Conservation (phyloP, 768 basidiomycete species). For the Albatrellus ellisii region DNA sequence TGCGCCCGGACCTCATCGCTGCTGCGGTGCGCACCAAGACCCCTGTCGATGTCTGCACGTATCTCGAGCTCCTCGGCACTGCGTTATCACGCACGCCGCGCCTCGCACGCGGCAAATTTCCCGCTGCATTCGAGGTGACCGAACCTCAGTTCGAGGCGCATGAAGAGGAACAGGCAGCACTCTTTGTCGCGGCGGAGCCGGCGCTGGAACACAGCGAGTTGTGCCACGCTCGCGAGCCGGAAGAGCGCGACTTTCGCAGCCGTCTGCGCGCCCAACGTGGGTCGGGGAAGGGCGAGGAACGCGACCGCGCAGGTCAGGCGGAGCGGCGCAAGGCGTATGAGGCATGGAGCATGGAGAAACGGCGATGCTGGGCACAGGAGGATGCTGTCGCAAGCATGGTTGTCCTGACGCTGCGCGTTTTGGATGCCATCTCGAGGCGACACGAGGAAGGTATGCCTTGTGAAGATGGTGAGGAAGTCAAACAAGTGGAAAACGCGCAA, state of each 20-base stretch:
- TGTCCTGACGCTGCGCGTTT: conserved; percentile 19
- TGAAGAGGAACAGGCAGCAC: conserved; percentile 5
- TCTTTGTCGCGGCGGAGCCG: conserved; percentile 2
- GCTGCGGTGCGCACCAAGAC: conserved; percentile 51
- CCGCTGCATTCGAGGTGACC: conserved; percentile 8
- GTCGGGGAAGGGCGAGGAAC: conserved; percentile 10
- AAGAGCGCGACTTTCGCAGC: neutral
- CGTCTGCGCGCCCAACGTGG: neutral
- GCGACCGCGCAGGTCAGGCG: conserved; percentile 15
- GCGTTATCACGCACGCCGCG: neutral
- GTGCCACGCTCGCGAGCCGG: neutral
- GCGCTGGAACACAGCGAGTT: neutral
- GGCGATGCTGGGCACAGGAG: conserved; percentile 15
- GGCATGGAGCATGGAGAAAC: neutral
- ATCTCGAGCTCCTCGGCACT: conserved; percentile 36
- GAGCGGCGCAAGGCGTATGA: conserved; percentile 3
- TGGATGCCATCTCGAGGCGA: conserved; percentile 15
- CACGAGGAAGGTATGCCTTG: conserved; percentile 15
- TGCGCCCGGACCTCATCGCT: conserved; percentile 69
- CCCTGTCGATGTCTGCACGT: conserved; percentile 52
- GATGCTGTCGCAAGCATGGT: conserved; percentile 24
- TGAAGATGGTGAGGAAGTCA: conserved; percentile 15
- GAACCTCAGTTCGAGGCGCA: neutral
- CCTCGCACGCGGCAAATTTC: conserved; percentile 7
- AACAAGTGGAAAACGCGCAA: too few relatives aligned